Conservation (phyloP, 768 basidiomycete genomes). For the Suillus paluster region DNA sequence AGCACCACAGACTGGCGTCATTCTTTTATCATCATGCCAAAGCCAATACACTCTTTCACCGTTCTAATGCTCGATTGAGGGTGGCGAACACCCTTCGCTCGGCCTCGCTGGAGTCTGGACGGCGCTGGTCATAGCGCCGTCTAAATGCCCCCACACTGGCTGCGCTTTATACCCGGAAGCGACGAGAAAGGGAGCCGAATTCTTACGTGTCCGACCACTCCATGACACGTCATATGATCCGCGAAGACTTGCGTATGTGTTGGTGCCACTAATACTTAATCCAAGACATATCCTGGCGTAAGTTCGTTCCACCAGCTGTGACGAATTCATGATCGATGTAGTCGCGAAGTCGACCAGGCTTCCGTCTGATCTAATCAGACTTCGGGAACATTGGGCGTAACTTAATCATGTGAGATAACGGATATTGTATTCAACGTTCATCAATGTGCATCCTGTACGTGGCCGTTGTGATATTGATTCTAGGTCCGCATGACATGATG, state of each 20-base stretch:
- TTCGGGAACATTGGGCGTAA: background rate
- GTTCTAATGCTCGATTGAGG: background rate
- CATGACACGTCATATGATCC: constrained; percentile 2
- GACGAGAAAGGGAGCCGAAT: background rate
- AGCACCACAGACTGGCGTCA: background rate
- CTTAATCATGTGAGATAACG: background rate
- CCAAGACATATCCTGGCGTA: background rate
- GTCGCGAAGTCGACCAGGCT: background rate
- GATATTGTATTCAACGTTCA: background rate
- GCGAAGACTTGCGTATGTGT: background rate
- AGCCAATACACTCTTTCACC: background rate
- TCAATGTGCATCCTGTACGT: background rate
- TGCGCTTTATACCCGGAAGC: background rate
- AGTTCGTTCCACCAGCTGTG: background rate
- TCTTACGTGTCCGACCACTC: background rate
- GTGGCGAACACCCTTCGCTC: no score
- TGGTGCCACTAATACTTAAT: background rate
- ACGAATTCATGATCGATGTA: background rate
- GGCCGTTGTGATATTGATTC: background rate
- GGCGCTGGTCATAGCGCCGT: background rate
- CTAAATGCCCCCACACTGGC: background rate
- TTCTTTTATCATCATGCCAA: background rate
- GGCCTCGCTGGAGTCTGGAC: no score
- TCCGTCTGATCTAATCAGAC: background rate
- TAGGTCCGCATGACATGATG: background rate